Evolutionary conservation across 2,329 filamentous ascomycete species (phyloP).

Genomic region (Fusarium sp.): DNA sequence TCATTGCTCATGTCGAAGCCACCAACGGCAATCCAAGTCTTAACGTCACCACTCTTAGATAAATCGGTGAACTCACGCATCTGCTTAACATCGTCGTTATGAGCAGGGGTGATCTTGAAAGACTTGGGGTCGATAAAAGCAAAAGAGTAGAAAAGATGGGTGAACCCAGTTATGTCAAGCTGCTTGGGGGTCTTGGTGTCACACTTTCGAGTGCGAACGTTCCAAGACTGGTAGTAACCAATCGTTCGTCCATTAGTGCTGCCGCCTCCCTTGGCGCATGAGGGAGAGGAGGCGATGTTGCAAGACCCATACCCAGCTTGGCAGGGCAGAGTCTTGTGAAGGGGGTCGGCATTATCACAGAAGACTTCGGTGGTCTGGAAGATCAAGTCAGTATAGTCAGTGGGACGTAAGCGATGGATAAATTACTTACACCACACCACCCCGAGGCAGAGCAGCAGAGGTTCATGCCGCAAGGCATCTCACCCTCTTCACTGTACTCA

Average conservation of each 20-base stretch:
- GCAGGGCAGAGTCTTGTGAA: too few relatives aligned
- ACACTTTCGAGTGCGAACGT: slow-evolving; percentile 30
- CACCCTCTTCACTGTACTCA: slow-evolving; percentile 30
- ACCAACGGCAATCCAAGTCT: slow-evolving; percentile 56
- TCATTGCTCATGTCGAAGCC: slow-evolving; percentile 58
- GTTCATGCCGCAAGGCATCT: slow-evolving; percentile 44
- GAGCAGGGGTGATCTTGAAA: slow-evolving; percentile 41
- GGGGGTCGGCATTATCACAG: slow-evolving; percentile 41
- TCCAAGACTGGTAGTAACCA: slow-evolving; percentile 51
- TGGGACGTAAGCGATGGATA: too few relatives aligned
- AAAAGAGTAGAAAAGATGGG: slow-evolving; percentile 51
- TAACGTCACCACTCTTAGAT: slow-evolving; percentile 46
- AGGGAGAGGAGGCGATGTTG: too few relatives aligned
- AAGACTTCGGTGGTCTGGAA: slow-evolving; percentile 27
- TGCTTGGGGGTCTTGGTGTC: slow-evolving; percentile 44
- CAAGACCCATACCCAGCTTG: too few relatives aligned
- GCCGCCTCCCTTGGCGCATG: too few relatives aligned
- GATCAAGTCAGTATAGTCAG: too few relatives aligned
- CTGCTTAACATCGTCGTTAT: neutral
- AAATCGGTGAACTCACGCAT: slow-evolving; percentile 24
- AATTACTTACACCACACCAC: slow-evolving; percentile 39
- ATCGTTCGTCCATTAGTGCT: slow-evolving; percentile 44
- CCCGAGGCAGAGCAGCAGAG: slow-evolving; percentile 45
- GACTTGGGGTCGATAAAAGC: slow-evolving; percentile 49
- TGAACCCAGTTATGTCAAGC: slow-evolving; percentile 42